Base-by-base conservation (phyloP, 2,329 filamentous ascomycete species). In the Aureobasidium sp. region DNA sequence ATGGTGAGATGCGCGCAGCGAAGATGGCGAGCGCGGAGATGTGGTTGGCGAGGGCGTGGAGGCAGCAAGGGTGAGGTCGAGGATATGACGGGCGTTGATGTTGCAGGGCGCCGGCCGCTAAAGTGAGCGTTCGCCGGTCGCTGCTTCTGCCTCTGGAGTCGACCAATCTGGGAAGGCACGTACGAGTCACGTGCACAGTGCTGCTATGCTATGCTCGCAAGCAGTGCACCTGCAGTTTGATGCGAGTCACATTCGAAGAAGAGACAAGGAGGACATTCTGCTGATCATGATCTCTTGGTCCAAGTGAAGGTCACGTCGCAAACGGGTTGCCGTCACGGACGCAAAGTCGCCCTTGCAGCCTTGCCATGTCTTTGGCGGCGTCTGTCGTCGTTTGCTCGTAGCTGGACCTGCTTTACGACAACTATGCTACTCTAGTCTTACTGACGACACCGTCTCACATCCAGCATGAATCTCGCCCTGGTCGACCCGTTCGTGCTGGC, bases 401-500 rank as follows among this genome's bases (percentile, higher is more conserved):
- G 29, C 20, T 27, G 12, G 14, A 29, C 22, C 31, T 17, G 12
- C 31, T 34, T 34, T 34, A 25, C 34, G 51, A 41, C 51, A 7
- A 42, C 2, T 25, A 55, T 55, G 52, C 52, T 11, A 22, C 20
- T 27, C 5, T 45, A 41, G 27, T 29, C 5, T 25, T 42, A 9
- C 42, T n/a, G 20, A 51, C 36, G 22, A 14, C 14, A 45, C 63
- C 20, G 6, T 20, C 27, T 5, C 42, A 25, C 8, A n/a, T 48
- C 22, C 42, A 66, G 62, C 36, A 89, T 90, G 87, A 89, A 89
- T 80, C 78, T 89, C 67, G 84, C 87, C 58, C 81, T 90, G 45
- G 81, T 87, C 65, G 87, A 90, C 72, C 87, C 87, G 27, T 88
- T 88, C 70, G 82, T 87, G 67, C 80, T 89, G 65, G 86, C 85